Evolutionary conservation across 2,329 filamentous ascomycete genomes (phyloP).

Genomic region (Calonectria crousiana): DNA sequence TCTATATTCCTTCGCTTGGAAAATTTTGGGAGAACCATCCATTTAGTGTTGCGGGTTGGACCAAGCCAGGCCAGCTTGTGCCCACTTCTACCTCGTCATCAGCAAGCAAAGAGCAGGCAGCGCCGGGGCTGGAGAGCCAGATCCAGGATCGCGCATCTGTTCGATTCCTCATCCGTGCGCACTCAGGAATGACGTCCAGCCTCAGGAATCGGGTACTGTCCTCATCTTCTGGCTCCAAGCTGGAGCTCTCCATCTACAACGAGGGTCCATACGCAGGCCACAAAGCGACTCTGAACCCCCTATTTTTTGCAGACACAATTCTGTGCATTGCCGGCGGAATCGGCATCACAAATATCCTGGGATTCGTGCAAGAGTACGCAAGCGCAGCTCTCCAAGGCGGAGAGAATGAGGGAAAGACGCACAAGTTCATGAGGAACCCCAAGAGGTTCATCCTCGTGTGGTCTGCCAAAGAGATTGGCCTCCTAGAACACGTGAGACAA

Average conservation of each 20-base stretch:
- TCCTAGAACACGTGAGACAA: neutral
- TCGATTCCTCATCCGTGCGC: neutral
- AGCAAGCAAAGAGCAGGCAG: neutral
- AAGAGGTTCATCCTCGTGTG: neutral
- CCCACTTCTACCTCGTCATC: neutral
- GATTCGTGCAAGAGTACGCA: neutral
- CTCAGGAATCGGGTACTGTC: neutral
- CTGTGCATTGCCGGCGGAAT: constrained; percentile 19
- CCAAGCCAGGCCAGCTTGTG: neutral
- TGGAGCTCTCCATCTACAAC: neutral
- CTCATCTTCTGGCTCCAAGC: neutral
- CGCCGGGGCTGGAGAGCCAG: neutral
- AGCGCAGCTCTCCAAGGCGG: neutral
- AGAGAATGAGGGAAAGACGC: neutral
- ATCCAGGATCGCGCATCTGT: neutral
- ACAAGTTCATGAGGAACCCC: neutral
- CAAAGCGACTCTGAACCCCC: neutral
- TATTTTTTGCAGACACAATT: constrained; percentile 7
- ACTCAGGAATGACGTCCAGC: neutral
- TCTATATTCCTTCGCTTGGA: constrained; percentile 43
- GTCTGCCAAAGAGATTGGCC: neutral
- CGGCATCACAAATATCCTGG: constrained; percentile 10
- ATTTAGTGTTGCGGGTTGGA: constrained; percentile 38
- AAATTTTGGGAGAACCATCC: constrained; percentile 48
- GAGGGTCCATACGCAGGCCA: constrained; percentile 14